phyloP scores from a whole-genome alignment of 352 stramenopile genomes.

The Pythium brachiatum region DNA sequence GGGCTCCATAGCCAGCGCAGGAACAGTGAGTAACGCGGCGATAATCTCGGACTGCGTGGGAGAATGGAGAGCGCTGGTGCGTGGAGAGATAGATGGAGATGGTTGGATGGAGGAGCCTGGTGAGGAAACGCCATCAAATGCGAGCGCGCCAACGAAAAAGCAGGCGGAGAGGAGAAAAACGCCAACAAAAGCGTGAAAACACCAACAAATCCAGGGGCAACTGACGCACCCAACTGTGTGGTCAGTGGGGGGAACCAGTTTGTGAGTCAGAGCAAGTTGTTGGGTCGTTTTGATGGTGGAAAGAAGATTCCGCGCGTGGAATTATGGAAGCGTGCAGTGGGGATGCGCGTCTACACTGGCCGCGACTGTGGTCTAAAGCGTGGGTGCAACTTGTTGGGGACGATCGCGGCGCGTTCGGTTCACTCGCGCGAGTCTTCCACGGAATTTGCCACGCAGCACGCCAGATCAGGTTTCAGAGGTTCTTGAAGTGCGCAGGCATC shows the following conservation, averaged over 20 bases:
- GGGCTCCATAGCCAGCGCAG: constrained; percentile 9
- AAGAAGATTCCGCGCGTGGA: background rate
- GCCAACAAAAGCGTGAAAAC: background rate
- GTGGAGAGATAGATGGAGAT: background rate
- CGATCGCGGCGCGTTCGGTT: background rate
- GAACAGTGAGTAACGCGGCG: constrained; percentile 1
- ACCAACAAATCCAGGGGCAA: too few species aligned
- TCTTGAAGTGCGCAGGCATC: constrained; percentile 9
- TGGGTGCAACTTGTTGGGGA: background rate
- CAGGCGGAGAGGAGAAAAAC: background rate
- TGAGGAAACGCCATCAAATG: background rate
- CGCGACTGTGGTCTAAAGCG: background rate
- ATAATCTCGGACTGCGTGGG: background rate
- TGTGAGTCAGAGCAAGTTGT: constrained; percentile 2
- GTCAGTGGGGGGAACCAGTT: background rate
- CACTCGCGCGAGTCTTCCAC: constrained; percentile 2
- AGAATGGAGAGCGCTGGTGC: background rate
- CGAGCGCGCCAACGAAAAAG: background rate
- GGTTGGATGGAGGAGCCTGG: background rate
- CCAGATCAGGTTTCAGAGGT: constrained; percentile 18
- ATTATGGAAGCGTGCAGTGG: background rate
- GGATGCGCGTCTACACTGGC: background rate
- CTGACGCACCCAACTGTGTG: too few species aligned
- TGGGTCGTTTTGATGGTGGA: background rate
- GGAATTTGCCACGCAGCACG: constrained; percentile 1